Evolutionary conservation across 768 basidiomycete species (phyloP).

Genomic region (Psilocybe sp.): DNA sequence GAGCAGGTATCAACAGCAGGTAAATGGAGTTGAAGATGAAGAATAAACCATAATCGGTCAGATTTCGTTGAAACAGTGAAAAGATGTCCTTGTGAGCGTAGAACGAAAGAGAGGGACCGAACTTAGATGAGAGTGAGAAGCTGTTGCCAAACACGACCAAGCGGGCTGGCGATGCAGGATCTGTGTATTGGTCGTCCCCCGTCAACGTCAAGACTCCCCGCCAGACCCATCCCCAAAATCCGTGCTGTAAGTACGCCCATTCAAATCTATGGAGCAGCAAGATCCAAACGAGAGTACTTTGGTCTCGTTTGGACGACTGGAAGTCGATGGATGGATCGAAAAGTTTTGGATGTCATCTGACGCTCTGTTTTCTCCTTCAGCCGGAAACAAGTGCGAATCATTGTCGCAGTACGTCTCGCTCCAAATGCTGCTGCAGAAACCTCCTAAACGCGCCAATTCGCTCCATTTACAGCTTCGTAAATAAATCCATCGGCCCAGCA

Average conservation of each 20-base stretch:
- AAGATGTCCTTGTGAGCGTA: no score
- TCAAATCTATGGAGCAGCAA: constrained; percentile 12
- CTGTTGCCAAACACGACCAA: constrained; percentile 17
- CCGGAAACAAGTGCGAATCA: constrained; percentile 37
- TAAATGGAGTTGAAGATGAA: no score
- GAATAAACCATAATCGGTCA: no score
- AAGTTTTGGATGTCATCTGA: constrained; percentile 36
- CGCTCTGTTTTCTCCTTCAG: constrained; percentile 22
- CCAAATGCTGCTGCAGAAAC: background rate
- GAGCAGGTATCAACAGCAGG: no score
- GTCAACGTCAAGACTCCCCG: constrained; percentile 39
- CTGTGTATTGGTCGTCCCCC: constrained; percentile 18
- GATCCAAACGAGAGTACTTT: constrained; percentile 21
- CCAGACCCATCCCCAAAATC: constrained; percentile 36
- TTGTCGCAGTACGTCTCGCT: constrained; percentile 34
- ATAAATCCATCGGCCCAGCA: constrained; percentile 49
- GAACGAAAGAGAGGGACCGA: no score
- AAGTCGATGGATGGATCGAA: constrained; percentile 36
- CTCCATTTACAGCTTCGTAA: constrained; percentile 25
- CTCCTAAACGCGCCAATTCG: constrained; percentile 3
- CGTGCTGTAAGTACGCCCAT: constrained; percentile 35
- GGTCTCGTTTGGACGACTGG: constrained; percentile 21
- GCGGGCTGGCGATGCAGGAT: constrained; percentile 9
- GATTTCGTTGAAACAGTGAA: no score
- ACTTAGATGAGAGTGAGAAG: background rate